Evolutionary conservation across 177 flowering plant genomes (phyloP).

Genomic region (Telopea speciosissima): DNA sequence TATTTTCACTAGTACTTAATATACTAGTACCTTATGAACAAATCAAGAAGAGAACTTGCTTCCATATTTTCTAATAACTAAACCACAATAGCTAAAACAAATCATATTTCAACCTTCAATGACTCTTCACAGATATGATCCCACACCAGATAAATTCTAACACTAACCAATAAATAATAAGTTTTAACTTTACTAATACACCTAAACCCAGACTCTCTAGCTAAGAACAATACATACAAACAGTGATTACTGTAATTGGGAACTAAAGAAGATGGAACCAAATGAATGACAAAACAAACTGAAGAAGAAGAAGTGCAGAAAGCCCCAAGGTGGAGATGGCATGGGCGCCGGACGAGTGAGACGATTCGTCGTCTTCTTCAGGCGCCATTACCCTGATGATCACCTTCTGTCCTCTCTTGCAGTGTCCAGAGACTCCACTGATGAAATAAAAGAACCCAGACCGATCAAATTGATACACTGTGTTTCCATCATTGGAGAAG

Average conservation of each 20-base stretch:
- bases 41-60: too few relatives aligned
- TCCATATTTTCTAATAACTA: too few relatives aligned
- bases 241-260: not conserved
- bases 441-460: constrained; percentile 48
- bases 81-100: too few relatives aligned
- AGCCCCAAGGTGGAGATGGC: not conserved
- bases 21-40: too few relatives aligned
- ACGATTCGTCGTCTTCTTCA: constrained; percentile 1
- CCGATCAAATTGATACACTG: constrained; percentile 28
- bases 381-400: constrained; percentile 37
- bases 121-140: too few relatives aligned
- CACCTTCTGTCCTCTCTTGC: constrained; percentile 43
- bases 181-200: too few relatives aligned
- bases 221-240: too few relatives aligned
- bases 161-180: too few relatives aligned
- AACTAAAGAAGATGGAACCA: not conserved
- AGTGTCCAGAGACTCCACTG: constrained; percentile 49
- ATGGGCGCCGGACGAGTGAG: not conserved
- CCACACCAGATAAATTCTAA: too few relatives aligned
- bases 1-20: too few relatives aligned
- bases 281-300: not conserved
- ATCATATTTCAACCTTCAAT: too few relatives aligned
- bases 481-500: constrained; percentile 48
- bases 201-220: too few relatives aligned
- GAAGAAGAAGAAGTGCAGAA: not conserved